These are phyloP conservation scores for Rhizopogon rudus DNA, from an alignment of 768 basidiomycete species.

Conservation along the genomic window DNA sequence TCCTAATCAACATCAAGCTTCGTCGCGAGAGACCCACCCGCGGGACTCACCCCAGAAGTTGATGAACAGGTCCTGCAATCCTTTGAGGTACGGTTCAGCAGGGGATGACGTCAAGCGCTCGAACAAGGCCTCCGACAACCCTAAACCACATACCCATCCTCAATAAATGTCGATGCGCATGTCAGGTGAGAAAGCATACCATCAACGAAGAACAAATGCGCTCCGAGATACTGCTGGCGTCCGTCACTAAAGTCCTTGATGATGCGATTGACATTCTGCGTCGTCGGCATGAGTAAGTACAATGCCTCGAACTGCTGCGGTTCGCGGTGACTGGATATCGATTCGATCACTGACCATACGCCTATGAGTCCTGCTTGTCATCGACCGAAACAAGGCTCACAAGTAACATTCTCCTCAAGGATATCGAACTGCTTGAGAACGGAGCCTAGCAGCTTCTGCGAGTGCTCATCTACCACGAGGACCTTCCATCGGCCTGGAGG, in stretches of 20 bases:
- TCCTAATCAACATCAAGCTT: constrained; percentile 8
- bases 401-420: constrained; percentile 91
- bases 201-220: constrained; percentile 92
- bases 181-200: constrained; percentile 40
- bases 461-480: constrained; percentile 91
- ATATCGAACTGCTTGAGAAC: constrained; percentile 94
- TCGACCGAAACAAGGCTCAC: constrained; percentile 43
- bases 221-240: constrained; percentile 71
- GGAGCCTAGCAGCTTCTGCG: constrained; percentile 75
- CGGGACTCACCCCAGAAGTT: constrained; percentile 82
- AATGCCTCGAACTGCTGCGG: constrained; percentile 89
- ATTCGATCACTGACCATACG: constrained; percentile 73
- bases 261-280: constrained; percentile 88
- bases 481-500: constrained; percentile 95
- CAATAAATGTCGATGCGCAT: neutral
- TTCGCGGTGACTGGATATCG: constrained; percentile 77
- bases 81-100: constrained; percentile 73
- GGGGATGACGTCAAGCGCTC: constrained; percentile 68
- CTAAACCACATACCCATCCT: constrained; percentile 34
- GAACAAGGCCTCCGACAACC: constrained; percentile 73
- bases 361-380: constrained; percentile 5
- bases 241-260: constrained; percentile 74
- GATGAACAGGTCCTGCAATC: constrained; percentile 81
- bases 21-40: neutral
- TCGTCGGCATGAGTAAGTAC: constrained; percentile 92